Percentiles rank a stretch among this genome's conserved stretches.
These are phyloP conservation scores for Pezicula radicicola DNA, from an alignment of 2,329 filamentous ascomycete genomes.

Conservation along the genomic window DNA sequence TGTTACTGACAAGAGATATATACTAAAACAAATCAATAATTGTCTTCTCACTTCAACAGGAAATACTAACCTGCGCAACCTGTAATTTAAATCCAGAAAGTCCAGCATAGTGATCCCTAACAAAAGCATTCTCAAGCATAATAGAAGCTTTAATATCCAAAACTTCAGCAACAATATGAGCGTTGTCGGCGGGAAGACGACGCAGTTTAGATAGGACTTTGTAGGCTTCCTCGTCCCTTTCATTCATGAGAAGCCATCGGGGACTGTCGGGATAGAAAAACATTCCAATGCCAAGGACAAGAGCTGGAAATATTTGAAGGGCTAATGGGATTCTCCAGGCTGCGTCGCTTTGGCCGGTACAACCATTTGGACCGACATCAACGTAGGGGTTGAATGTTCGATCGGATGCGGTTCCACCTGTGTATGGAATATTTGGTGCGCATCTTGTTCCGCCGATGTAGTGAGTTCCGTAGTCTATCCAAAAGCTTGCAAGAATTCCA, in stretches of 20 bases:
- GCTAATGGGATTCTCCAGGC: conserved; percentile 56
- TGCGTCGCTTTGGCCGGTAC: conserved; percentile 32
- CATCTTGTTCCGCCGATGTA: conserved; percentile 23
- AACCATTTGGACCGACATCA: conserved; percentile 18
- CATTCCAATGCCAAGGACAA: conserved; percentile 53
- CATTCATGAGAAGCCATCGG: conserved; percentile 54
- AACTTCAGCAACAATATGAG: conserved; percentile 51
- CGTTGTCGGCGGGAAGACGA: conserved; percentile 41
- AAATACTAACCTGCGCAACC: conserved; percentile 1
- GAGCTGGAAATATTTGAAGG: conserved; percentile 51
- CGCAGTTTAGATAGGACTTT: conserved; percentile 48
- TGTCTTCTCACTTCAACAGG: neutral
- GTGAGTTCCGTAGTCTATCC: conserved; percentile 25
- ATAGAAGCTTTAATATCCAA: conserved; percentile 57
- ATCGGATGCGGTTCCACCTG: conserved; percentile 10
- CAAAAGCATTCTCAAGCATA: conserved; percentile 52
- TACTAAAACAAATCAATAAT: conserved; percentile 8
- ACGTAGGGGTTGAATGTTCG: conserved; percentile 15
- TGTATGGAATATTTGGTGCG: conserved; percentile 16
- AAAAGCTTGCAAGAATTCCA: conserved; percentile 27
- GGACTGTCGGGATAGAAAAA: conserved; percentile 58
- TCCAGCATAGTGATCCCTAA: conserved; percentile 45
- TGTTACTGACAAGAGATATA: conserved; percentile 12
- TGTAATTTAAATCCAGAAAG: conserved; percentile 12
- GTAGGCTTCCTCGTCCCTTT: conserved; percentile 50